A percentile compares a stretch with the other conserved stretches of the same genome.
These are phyloP conservation scores for Scenedesmus sp. DNA, from an alignment of 163 green algal species.

Conservation along the genomic window DNA sequence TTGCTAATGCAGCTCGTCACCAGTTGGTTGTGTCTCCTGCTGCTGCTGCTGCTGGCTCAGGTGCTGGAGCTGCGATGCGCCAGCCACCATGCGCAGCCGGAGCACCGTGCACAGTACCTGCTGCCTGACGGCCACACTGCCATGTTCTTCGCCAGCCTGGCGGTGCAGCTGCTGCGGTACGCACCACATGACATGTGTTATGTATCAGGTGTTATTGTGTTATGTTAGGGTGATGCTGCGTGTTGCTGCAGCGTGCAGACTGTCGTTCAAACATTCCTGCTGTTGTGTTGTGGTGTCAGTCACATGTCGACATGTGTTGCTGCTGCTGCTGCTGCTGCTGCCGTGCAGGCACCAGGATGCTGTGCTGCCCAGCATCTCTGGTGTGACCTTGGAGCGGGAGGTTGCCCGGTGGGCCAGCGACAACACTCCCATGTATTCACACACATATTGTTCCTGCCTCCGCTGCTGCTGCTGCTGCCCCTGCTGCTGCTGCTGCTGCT, in stretches of 20 bases:
- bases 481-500: slow-evolving; percentile 9
- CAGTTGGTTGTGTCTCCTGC: background rate
- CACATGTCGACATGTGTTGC: background rate
- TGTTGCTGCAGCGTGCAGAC: background rate
- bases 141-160: slow-evolving; percentile 23
- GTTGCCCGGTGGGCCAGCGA: background rate
- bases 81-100: slow-evolving; percentile 17
- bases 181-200: no score
- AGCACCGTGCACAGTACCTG: slow-evolving; percentile 35
- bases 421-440: background rate
- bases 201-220: background rate
- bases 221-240: background rate
- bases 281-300: background rate
- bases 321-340: no score
- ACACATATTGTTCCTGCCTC: background rate
- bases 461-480: slow-evolving; percentile 7
- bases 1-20: no score
- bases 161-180: slow-evolving; percentile 26
- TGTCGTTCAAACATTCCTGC: background rate
- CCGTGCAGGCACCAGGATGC: slow-evolving; percentile 50
- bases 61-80: slow-evolving; percentile 40
- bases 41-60: background rate
- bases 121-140: background rate
- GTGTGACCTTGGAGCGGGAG: background rate
- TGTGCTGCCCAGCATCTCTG: background rate